These are phyloP conservation scores for Pleurotus ostreatus DNA, from an alignment of 768 basidiomycete genomes.

Conservation along the genomic window DNA sequence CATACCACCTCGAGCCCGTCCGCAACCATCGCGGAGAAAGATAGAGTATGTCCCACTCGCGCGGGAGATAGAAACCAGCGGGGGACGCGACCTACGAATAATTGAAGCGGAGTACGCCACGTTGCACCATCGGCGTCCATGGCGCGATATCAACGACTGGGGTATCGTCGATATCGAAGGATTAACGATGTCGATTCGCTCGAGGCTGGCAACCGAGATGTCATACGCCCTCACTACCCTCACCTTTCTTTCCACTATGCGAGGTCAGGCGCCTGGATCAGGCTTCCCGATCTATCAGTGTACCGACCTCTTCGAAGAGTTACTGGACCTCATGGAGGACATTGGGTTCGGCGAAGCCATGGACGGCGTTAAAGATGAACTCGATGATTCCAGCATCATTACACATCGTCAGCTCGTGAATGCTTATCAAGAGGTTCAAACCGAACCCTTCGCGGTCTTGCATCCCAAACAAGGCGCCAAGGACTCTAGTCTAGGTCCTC, in stretches of 20 bases:
- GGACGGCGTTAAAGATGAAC: constrained; percentile 15
- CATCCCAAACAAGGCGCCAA: constrained; percentile 43
- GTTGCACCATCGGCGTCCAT: constrained; percentile 47
- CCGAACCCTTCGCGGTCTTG: constrained; percentile 56
- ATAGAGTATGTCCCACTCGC: constrained; percentile 85
- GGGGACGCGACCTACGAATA: constrained; percentile 73
- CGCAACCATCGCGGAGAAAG: constrained; percentile 65
- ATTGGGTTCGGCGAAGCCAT: constrained; percentile 60
- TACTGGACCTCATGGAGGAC: constrained; percentile 85
- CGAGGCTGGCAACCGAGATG: constrained; percentile 76
- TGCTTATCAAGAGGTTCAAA: constrained; percentile 52
- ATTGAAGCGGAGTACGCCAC: constrained; percentile 60
- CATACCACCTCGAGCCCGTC: constrained; percentile 32
- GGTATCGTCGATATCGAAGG: constrained; percentile 87
- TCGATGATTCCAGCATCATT: constrained; percentile 34
- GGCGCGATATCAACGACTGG: constrained; percentile 81
- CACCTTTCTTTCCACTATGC: constrained; percentile 76
- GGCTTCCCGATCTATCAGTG: constrained; percentile 79
- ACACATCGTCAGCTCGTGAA: constrained; percentile 68
- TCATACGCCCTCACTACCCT: constrained; percentile 89
- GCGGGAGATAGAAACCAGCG: constrained; percentile 70
- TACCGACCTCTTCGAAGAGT: constrained; percentile 78
- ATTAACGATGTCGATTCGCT: constrained; percentile 91
- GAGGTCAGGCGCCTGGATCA: constrained; percentile 53
- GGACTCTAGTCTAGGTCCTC: constrained; percentile 48